A percentile compares a stretch with the other conserved stretches of the same genome.
phyloP scores from a whole-genome alignment of 73 alveolate species.

The Paramecium sonneborni region DNA sequence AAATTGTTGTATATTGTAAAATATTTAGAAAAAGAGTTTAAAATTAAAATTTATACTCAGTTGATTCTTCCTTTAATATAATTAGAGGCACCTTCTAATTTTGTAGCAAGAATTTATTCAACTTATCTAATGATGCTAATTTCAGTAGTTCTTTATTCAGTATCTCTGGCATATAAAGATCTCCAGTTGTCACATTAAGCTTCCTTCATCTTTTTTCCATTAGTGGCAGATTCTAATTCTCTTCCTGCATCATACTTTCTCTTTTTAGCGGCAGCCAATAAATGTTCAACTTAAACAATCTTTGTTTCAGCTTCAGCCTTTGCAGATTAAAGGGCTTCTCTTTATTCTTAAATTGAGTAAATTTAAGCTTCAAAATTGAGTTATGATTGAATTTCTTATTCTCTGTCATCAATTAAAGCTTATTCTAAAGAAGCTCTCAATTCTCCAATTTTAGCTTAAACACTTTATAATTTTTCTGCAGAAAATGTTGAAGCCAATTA shows the following conservation, averaged over 20 bases:
- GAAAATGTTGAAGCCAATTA: constrained; percentile 52
- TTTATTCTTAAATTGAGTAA: neutral
- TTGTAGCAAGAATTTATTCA: constrained; percentile 49
- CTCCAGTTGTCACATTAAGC: constrained; percentile 54
- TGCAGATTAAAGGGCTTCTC: constrained; percentile 23
- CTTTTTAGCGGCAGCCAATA: constrained; percentile 59
- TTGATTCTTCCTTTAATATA: constrained; percentile 45
- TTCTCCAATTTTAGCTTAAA: constrained; percentile 46
- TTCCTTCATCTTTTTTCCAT: constrained; percentile 34
- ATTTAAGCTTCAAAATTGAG: constrained; percentile 11
- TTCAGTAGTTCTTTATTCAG: constrained; percentile 55
- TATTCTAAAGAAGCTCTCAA: constrained; percentile 51
- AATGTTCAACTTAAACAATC: neutral
- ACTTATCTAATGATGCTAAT: constrained; percentile 40
- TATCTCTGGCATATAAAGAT: constrained; percentile 53
- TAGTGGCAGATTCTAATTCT: constrained; percentile 29
- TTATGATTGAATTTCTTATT: constrained; percentile 23
- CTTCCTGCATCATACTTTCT: constrained; percentile 61
- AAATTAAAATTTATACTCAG: constrained; percentile 4
- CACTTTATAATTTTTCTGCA: constrained; percentile 40
- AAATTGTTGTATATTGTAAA: too few species aligned
- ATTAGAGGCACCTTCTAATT: constrained; percentile 42
- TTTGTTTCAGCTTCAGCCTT: constrained; percentile 49
- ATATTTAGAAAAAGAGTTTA: neutral
- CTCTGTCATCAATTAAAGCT: constrained; percentile 51